These are phyloP conservation scores for Malus hybrid DNA, from an alignment of 331 rosid species.

Conservation along the genomic window DNA sequence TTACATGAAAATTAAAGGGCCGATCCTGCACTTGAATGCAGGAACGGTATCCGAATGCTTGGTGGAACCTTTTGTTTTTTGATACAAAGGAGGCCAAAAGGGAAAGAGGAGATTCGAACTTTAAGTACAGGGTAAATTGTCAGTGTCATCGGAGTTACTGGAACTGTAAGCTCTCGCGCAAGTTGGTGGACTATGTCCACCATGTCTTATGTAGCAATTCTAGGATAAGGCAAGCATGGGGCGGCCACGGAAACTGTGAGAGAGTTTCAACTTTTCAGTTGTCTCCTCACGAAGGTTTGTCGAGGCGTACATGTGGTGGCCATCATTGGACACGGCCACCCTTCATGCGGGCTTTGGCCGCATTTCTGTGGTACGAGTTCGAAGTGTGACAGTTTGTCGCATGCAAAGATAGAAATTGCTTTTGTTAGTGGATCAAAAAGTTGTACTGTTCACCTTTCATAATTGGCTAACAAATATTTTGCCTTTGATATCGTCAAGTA, in stretches of 20 bases:
- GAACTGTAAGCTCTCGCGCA: background rate
- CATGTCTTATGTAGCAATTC: background rate
- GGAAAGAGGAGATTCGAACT: background rate
- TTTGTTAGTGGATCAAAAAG: constrained; percentile 5
- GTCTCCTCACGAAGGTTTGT: background rate
- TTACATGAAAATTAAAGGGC: background rate
- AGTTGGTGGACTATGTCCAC: background rate
- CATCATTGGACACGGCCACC: constrained; percentile 10
- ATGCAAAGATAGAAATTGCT: background rate
- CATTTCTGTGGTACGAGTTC: background rate
- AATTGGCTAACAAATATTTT: background rate
- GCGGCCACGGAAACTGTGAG: background rate
- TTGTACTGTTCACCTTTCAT: background rate
- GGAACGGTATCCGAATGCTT: background rate
- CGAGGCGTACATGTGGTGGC: background rate
- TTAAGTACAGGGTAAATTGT: background rate
- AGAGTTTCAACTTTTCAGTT: background rate
- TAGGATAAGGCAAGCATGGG: background rate
- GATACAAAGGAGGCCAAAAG: background rate
- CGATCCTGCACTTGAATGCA: background rate
- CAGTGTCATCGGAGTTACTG: background rate
- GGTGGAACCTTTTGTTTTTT: background rate
- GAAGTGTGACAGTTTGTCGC: constrained; percentile 3
- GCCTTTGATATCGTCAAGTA: background rate
- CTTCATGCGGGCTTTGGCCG: constrained; percentile 3